Evolutionary conservation across 768 basidiomycete genomes (phyloP).

Genomic region (Hericium rajendrae): DNA sequence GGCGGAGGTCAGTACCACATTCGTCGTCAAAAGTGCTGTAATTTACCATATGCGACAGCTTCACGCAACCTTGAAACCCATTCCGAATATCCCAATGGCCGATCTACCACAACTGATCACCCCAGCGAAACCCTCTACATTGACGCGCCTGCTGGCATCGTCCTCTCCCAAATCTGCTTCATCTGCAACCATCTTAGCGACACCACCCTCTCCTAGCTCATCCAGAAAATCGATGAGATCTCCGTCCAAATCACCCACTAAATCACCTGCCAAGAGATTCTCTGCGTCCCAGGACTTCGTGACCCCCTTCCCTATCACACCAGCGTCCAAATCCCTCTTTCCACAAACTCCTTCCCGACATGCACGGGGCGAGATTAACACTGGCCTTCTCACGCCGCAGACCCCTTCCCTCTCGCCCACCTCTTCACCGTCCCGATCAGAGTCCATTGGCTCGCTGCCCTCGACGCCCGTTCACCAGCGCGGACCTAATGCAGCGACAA

Average conservation of each 20-base stretch:
- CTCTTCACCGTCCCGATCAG: constrained; percentile 8
- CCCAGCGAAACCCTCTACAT: constrained; percentile 47
- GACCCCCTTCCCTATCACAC: constrained; percentile 41
- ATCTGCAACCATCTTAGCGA: constrained; percentile 22
- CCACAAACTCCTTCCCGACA: constrained; percentile 55
- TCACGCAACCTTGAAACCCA: constrained; percentile 30
- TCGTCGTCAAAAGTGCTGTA: neutral
- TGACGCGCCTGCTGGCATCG: constrained; percentile 64
- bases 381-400: constrained; percentile 27
- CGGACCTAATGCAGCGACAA: constrained; percentile 43
- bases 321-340: constrained; percentile 36
- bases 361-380: constrained; percentile 23
- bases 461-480: constrained; percentile 61
- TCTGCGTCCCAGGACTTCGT: constrained; percentile 27
- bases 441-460: constrained; percentile 32
- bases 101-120: constrained; percentile 51
- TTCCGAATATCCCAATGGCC: constrained; percentile 56
- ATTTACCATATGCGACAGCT: constrained; percentile 32
- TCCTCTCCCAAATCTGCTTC: constrained; percentile 52
- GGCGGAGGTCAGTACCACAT: constrained; percentile 39
- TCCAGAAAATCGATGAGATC: constrained; percentile 14
- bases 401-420: constrained; percentile 21
- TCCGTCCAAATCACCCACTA: constrained; percentile 27
- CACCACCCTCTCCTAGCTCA: constrained; percentile 22
- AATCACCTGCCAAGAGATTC: constrained; percentile 24